Base-by-base conservation (phyloP, 2,329 filamentous ascomycete species). In the Epichloe uncinata region DNA sequence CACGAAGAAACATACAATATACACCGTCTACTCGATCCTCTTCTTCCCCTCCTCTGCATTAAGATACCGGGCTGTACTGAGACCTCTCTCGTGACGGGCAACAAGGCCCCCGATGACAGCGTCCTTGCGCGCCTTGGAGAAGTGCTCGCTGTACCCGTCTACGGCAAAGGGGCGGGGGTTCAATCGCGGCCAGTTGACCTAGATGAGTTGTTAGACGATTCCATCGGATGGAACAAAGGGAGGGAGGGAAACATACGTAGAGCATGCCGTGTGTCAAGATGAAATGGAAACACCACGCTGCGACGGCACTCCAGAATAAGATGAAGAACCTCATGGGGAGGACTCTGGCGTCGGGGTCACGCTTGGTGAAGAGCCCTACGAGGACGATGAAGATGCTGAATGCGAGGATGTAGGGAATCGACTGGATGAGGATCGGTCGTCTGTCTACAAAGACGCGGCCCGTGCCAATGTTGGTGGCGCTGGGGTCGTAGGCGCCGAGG, bases 121-220 rank as follows among this genome's bases (percentile, higher is more conserved):
- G 62, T 95, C 87, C 62, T 93, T 89, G 56, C 83, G 77, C 12
- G 90, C 89, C 63, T 88, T 86, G 57, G 77, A 75, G 57, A 95
- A 80, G 48, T 91, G 87, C 59, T 96, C 89, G 59, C 88, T 82
- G 66, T 90, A 95, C 38, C 88, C 88, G 61, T 98, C 93, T 6
- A 81, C 78, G 3, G 88, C 90, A 68, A 85, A 94, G 2, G 87
- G 81, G 15, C 88, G 83, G 11, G 89, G 90, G 66, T 94, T 95
- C 45, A 98, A 79, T 64, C 95, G 96, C 9, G 93, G 93, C 93
- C 94, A 98, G 69, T 96, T 97, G 57, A 96, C 90, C 89, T 95
- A 54, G 42, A 47, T 43, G n/a, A 5, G 13, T 13, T 16, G 38
- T 48, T 42, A 48, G 46, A 22, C 3, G 12, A 37, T n/a, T 38